A percentile compares a stretch with the other conserved stretches of the same genome.
phyloP scores from a whole-genome alignment of 805 yeast genomes.

The Candida gorgasii region DNA sequence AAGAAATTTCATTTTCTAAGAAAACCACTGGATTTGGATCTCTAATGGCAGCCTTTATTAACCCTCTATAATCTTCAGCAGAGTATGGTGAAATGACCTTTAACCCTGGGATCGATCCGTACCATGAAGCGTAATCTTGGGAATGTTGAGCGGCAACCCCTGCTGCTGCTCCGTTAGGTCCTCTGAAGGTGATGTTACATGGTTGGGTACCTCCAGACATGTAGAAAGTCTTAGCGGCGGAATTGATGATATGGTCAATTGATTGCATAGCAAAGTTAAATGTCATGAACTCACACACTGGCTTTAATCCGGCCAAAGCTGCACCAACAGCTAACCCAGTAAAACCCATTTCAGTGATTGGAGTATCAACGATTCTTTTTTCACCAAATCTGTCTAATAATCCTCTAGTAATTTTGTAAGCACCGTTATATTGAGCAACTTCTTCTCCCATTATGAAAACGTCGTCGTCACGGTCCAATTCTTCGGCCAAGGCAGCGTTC shows the following conservation, averaged over 20 bases:
- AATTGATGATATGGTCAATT: conserved; percentile 96
- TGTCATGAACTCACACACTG: conserved; percentile 98
- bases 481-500: conserved; percentile 94
- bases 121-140: conserved; percentile 97
- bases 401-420: conserved; percentile 96
- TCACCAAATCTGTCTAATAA: conserved; percentile 94
- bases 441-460: conserved; percentile 98
- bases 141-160: conserved; percentile 99
- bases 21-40: conserved; percentile 98
- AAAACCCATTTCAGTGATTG: conserved; percentile 99
- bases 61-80: conserved; percentile 94
- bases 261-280: conserved; percentile 99
- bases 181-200: conserved; percentile 96
- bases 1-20: conserved; percentile 92
- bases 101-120: conserved; percentile 96
- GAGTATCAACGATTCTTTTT: conserved; percentile 91
- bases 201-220: conserved; percentile 99
- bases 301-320: conserved; percentile 94
- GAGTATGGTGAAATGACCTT: conserved; percentile 95
- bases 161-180: conserved; percentile 99
- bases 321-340: conserved; percentile 95
- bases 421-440: conserved; percentile 99
- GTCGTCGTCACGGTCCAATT: conserved; percentile 90
- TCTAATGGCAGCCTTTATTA: conserved; percentile 93
- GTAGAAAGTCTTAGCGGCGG: conserved; percentile 97